Evolutionary conservation across 1,139 yeast species (phyloP).

Genomic region (Sugiyamaella japonica): DNA sequence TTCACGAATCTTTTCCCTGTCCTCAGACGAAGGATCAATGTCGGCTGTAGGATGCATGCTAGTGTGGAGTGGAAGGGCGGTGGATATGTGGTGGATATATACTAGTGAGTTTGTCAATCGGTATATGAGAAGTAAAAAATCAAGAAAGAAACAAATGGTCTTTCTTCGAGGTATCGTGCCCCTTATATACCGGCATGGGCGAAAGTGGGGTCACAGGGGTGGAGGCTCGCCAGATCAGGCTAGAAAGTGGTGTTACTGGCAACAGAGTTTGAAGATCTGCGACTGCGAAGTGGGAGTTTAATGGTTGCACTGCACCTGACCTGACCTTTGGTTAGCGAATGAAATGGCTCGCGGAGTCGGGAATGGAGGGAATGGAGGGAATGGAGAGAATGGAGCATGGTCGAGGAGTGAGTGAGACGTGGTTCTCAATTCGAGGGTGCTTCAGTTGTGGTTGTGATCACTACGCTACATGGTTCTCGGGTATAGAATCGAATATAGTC

Average conservation of each 20-base stretch:
- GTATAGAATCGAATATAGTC: no score
- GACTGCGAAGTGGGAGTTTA: not conserved
- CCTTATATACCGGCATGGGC: constrained; percentile 6
- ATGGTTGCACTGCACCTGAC: no score
- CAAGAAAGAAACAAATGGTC: not conserved
- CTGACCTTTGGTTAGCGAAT: no score
- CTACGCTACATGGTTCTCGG: no score
- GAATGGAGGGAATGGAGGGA: not conserved
- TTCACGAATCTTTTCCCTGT: constrained; percentile 30
- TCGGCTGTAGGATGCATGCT: constrained; percentile 30
- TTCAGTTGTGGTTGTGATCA: no score
- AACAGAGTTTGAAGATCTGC: not conserved
- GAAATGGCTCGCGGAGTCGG: not conserved
- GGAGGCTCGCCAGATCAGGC: constrained; percentile 3
- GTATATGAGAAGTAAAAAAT: not conserved
- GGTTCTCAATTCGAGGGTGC: no score
- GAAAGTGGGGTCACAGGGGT: constrained; percentile 13
- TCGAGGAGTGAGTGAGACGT: not conserved
- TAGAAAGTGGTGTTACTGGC: constrained; percentile 9
- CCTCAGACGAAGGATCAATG: constrained; percentile 32
- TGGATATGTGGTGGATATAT: not conserved
- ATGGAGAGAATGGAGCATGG: not conserved
- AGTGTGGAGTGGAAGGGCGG: not conserved
- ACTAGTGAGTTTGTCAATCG: not conserved
- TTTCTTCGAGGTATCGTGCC: not conserved